A percentile compares a stretch with the other conserved stretches of the same genome.
Conservation (phyloP, 768 basidiomycete species). For the Auricularia sp. region DNA sequence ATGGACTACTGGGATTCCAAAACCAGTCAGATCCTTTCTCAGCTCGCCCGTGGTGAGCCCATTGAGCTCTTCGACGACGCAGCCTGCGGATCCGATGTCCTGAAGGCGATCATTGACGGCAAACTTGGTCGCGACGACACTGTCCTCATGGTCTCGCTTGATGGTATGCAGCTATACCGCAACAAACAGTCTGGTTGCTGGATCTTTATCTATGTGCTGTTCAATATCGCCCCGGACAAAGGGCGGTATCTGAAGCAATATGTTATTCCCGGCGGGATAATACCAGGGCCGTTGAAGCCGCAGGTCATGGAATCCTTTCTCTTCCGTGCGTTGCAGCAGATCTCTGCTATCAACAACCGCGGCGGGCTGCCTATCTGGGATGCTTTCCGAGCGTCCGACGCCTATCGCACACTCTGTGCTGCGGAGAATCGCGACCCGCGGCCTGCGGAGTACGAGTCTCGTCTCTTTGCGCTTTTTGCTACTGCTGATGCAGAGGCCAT, state of each 20-base stretch:
- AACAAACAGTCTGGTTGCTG: slow-evolving; percentile 26
- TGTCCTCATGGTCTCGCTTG: slow-evolving; percentile 26
- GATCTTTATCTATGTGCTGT: slow-evolving; percentile 29
- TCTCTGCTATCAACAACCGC: slow-evolving; percentile 18
- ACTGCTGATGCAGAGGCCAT: slow-evolving; percentile 25
- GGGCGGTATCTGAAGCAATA: slow-evolving; percentile 21
- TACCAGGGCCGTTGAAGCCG: slow-evolving; percentile 25
- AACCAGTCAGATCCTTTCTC: neutral
- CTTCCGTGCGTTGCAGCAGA: slow-evolving; percentile 25
- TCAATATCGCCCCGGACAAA: slow-evolving; percentile 20
- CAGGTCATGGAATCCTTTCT: slow-evolving; percentile 25
- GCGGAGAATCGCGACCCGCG: neutral
- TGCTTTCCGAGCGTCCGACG: slow-evolving; percentile 5
- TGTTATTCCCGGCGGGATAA: slow-evolving; percentile 21
- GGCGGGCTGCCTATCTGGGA: slow-evolving; percentile 27
- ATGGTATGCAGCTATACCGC: slow-evolving; percentile 32
- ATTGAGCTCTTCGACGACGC: slow-evolving; percentile 8
- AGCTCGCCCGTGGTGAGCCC: slow-evolving; percentile 3
- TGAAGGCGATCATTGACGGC: slow-evolving; percentile 8
- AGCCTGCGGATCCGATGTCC: slow-evolving; percentile 7
- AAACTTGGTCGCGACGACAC: slow-evolving; percentile 17
- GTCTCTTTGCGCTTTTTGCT: slow-evolving; percentile 15
- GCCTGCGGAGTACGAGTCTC: neutral
- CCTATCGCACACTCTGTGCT: neutral
- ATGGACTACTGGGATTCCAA: slow-evolving; percentile 4